Conservation (phyloP, 768 basidiomycete genomes). For the Auricularia sp. region DNA sequence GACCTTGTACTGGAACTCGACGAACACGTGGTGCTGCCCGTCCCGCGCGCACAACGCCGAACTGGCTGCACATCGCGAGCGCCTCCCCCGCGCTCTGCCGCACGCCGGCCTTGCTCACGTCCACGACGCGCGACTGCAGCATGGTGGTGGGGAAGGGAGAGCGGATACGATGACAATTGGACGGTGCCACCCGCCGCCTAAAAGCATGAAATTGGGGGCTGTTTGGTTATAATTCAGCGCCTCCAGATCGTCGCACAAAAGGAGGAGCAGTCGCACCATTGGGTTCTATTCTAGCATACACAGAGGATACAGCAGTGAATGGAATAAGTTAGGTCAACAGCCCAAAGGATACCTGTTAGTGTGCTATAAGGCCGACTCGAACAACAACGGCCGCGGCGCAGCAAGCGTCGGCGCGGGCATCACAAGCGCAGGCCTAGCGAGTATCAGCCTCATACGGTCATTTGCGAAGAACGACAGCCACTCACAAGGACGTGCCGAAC, state of each 20-base stretch:
- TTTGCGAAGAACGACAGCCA: conserved; percentile 6
- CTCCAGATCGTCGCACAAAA: no score
- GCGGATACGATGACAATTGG: background rate
- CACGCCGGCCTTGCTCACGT: background rate
- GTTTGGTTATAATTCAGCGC: background rate
- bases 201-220: background rate
- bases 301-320: background rate
- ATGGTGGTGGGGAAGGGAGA: background rate
- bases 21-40: background rate
- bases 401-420: conserved; percentile 25
- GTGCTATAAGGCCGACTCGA: conserved; percentile 28
- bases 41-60: background rate
- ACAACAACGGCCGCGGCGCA: conserved; percentile 28
- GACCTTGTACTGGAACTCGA: background rate
- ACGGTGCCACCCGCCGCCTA: no score
- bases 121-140: background rate
- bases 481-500: conserved; percentile 89
- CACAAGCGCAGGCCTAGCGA: conserved; percentile 28
- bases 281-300: background rate
- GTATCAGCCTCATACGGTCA: background rate
- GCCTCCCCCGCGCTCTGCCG: background rate
- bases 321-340: background rate
- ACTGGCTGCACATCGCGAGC: background rate
- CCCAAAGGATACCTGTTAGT: background rate
- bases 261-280: background rate